Evolutionary conservation across 805 yeast genomes (phyloP).

Genomic region (Kuraishia capsulata): DNA sequence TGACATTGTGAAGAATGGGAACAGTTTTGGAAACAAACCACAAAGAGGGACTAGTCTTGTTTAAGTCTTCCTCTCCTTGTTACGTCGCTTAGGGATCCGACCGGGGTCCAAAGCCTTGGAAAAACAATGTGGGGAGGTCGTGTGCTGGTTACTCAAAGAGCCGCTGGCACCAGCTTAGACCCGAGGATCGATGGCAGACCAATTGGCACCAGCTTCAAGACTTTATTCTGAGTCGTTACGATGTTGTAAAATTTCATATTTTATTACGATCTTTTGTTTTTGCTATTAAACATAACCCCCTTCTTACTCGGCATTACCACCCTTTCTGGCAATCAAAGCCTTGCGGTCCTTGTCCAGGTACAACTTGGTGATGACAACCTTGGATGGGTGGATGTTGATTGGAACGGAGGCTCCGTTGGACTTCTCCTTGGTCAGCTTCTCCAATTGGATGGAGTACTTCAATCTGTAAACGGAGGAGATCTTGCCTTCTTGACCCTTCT

Average conservation of each 20-base stretch:
- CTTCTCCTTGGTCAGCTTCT: slow-evolving; percentile 95
- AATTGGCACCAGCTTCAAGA: no score
- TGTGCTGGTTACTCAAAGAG: not conserved
- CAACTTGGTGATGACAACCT: slow-evolving; percentile 97
- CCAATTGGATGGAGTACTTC: slow-evolving; percentile 93
- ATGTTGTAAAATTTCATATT: not conserved
- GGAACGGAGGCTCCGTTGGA: slow-evolving; percentile 97
- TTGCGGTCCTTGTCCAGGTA: slow-evolving; percentile 99
- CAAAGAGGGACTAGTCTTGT: not conserved
- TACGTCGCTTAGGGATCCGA: not conserved
- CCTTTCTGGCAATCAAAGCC: slow-evolving; percentile 94
- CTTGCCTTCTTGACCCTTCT: slow-evolving; percentile 99
- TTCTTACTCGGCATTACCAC: slow-evolving; percentile 84
- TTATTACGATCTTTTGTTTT: not conserved
- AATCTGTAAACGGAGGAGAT: slow-evolving; percentile 97
- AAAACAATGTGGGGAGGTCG: not conserved
- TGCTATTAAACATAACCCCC: not conserved
- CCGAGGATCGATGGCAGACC: no score
- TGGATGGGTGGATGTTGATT: slow-evolving; percentile 95
- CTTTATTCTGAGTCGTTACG: no score
- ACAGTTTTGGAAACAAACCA: no score
- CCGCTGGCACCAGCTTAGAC: no score
- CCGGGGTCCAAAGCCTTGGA: not conserved
- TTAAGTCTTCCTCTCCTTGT: no score
- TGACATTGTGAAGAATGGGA: slow-evolving; percentile 1